Evolutionary conservation across 331 rosid genomes (phyloP).

Genomic region (Phaseolus coccineus): DNA sequence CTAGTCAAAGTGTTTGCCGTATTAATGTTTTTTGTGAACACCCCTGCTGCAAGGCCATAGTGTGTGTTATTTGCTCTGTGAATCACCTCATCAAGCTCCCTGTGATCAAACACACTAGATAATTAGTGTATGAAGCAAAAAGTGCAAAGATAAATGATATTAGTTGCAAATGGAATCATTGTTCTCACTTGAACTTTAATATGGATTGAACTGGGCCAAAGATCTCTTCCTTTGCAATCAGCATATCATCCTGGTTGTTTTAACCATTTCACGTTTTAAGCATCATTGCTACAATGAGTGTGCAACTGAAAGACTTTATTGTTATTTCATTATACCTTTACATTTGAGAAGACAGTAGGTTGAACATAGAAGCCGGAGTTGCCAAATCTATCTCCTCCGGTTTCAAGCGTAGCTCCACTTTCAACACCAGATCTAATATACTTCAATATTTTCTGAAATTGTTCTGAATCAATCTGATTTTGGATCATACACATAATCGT

Average conservation of each 20-base stretch:
- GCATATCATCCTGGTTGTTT: conserved; percentile 74
- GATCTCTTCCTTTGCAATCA: conserved; percentile 85
- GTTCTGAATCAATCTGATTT: conserved; percentile 61
- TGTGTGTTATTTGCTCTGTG: conserved; percentile 67
- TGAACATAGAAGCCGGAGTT: conserved; percentile 61
- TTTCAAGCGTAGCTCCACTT: conserved; percentile 70
- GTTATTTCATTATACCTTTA: conserved; percentile 47
- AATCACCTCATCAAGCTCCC: conserved; percentile 74
- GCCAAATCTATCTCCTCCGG: conserved; percentile 70
- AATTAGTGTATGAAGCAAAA: conserved; percentile 10
- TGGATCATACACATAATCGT: conserved; percentile 19
- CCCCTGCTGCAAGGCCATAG: conserved; percentile 92
- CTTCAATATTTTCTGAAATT: conserved; percentile 67
- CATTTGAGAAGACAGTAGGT: conserved; percentile 80
- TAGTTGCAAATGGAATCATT: neutral
- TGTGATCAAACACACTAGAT: conserved; percentile 32
- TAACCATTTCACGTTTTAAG: conserved; percentile 13
- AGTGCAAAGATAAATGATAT: neutral
- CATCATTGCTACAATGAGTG: conserved; percentile 1
- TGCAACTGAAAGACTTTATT: neutral
- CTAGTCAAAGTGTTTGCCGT: conserved; percentile 80
- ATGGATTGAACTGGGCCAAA: conserved; percentile 94
- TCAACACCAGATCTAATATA: conserved; percentile 64
- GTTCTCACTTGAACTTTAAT: conserved; percentile 80
- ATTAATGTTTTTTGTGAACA: conserved; percentile 70